These are phyloP conservation scores for Plantago coronopus DNA, from an alignment of 305 asterid species.

Conservation along the genomic window DNA sequence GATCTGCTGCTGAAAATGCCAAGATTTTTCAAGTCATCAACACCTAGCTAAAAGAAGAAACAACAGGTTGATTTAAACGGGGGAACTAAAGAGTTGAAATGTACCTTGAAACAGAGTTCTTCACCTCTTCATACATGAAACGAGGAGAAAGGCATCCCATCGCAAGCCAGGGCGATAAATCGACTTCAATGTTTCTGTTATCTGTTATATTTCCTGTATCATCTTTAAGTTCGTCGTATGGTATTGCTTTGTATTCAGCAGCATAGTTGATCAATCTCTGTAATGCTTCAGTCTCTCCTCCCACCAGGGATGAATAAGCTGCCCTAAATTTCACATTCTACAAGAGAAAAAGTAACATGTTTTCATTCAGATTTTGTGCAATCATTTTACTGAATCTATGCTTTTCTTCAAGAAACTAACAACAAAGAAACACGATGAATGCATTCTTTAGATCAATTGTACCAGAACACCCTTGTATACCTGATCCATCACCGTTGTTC, in stretches of 20 bases:
- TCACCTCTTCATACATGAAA: slow-evolving; percentile 88
- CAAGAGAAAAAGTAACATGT: slow-evolving; percentile 18
- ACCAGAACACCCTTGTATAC: too few species aligned
- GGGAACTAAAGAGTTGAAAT: too few species aligned
- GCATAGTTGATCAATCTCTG: slow-evolving; percentile 75
- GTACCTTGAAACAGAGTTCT: slow-evolving; percentile 74
- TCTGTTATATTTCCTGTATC: slow-evolving; percentile 60
- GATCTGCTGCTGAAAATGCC: slow-evolving; percentile 46
- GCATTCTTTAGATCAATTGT: too few species aligned
- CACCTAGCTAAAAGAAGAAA: too few species aligned
- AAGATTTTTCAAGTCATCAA: too few species aligned
- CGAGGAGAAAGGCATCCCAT: slow-evolving; percentile 99
- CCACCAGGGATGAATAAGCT: slow-evolving; percentile 65
- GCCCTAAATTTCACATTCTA: slow-evolving; percentile 66
- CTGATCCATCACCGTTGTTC: too few species aligned
- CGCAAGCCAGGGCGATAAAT: slow-evolving; percentile 98
- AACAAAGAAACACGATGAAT: too few species aligned
- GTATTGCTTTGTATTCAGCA: slow-evolving; percentile 71
- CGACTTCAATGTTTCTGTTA: slow-evolving; percentile 98
- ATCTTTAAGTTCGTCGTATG: slow-evolving; percentile 47
- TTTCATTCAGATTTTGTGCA: too few species aligned
- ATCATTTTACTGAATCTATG: too few species aligned
- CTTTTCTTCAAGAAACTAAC: too few species aligned
- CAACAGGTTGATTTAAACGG: too few species aligned
- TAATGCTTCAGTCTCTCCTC: slow-evolving; percentile 94